Evolutionary conservation across 2,329 filamentous ascomycete genomes (phyloP).

Genomic region (Cyphellophora attinorum): DNA sequence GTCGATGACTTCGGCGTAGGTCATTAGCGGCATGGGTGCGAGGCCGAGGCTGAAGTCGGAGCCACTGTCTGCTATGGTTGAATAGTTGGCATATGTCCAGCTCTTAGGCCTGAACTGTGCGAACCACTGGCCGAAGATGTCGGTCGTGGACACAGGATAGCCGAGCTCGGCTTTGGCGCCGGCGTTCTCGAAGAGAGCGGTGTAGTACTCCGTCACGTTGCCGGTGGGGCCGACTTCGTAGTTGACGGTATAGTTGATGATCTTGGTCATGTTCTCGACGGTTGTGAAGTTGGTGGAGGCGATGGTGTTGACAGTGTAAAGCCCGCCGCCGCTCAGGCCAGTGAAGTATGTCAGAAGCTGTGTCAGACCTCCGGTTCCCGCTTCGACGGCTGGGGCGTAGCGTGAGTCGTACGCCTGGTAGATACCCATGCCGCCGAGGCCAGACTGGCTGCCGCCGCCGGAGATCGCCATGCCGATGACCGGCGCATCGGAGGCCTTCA

Average conservation of each 20-base stretch:
- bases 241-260: conserved; percentile 5
- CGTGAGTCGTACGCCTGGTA: conserved; percentile 9
- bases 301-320: conserved; percentile 5
- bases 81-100: conserved; percentile 5
- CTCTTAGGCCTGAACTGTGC: conserved; percentile 4
- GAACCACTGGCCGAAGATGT: conserved; percentile 8
- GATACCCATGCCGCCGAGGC: conserved; percentile 7
- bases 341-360: conserved; percentile 8
- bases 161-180: conserved; percentile 4
- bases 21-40: conserved; percentile 7
- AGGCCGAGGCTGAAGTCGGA: conserved; percentile 2
- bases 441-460: conserved; percentile 9
- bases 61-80: conserved; percentile 2
- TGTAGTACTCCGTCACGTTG: conserved; percentile 4
- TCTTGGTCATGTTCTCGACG: conserved; percentile 3
- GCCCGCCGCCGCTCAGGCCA: conserved; percentile 8
- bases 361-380: conserved; percentile 8
- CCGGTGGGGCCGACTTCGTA: conserved; percentile 5
- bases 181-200: conserved; percentile 5
- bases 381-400: conserved; percentile 7
- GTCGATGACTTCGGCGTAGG: conserved; percentile 6
- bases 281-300: conserved; percentile 7
- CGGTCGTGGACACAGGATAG: conserved; percentile 5
- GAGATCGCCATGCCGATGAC: conserved; percentile 7
- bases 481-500: conserved; percentile 6